Conservation (phyloP, 2,329 filamentous ascomycete genomes). For the Sclerotinia glacialis region DNA sequence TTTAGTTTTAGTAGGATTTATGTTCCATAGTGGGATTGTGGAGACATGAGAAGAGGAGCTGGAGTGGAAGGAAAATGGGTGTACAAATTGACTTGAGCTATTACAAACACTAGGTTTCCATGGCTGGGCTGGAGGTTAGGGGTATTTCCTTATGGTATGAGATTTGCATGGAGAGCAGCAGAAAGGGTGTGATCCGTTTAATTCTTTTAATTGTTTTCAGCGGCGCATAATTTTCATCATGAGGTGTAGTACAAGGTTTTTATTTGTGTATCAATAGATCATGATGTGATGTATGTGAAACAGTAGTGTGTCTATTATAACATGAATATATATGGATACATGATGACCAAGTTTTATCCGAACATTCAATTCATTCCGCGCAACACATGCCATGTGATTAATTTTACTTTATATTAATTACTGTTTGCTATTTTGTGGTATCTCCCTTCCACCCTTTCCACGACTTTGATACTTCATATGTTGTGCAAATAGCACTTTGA, state of each 20-base stretch:
- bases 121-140: not conserved
- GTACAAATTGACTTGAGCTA: not conserved
- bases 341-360: not conserved
- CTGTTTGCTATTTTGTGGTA: not conserved
- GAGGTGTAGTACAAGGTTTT: not conserved
- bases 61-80: not conserved
- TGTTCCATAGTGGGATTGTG: slow-evolving; percentile 56
- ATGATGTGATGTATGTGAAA: not conserved
- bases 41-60: not conserved
- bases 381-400: not conserved
- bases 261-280: not conserved
- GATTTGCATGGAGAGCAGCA: not conserved
- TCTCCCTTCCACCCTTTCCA: not conserved
- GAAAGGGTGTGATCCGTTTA: too few relatives aligned
- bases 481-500: not conserved
- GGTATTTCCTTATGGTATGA: not conserved
- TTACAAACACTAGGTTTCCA: not conserved
- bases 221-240: not conserved
- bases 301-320: not conserved
- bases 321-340: not conserved
- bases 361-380: not conserved
- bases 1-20: slow-evolving; percentile 87
- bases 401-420: not conserved
- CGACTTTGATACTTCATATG: not conserved
- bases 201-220: not conserved